Evolutionary conservation across 2,329 filamentous ascomycete genomes (phyloP), one percentile per base, ranked within the genome.

Genomic region (Chrysosporium keratinophilum): DNA sequence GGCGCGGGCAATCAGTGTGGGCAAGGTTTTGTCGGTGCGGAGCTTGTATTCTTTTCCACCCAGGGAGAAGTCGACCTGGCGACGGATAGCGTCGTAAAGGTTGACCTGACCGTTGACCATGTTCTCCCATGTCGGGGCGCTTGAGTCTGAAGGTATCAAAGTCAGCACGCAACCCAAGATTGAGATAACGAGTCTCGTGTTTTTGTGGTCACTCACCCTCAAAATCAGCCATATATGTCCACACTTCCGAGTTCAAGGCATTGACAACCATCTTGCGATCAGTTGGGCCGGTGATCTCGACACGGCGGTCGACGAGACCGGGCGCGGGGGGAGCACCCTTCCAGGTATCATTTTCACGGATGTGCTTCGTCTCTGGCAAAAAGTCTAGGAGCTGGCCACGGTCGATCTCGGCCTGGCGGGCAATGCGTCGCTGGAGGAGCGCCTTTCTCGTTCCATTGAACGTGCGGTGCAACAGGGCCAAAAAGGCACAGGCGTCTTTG

Each of bases 211-310:
- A 69, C 79, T 64, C 71, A 93, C 90, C 91, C 75, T 98, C 93
- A 62, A 98, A 95, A 73, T 98, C 93, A 46, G 93, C 93, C 93
- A 98, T 98, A 67, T 97, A 98, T 54, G 91, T 97, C 85, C 87
- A 97, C 20, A 97, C 93, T 65, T 97, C 81, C 44, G 91, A 85
- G 72, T 97, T 98, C 69, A 97, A 69, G 9, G 93, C 93, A 70
- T 98, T 98, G 59, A 97, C 88, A 46, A 97, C 89, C 93, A 98
- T 98, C 80, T 97, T 98, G 62, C 93, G 81, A 73, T 97, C 93
- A 5, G 90, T 96, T 0, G 93, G 93, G 7, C 93, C 93, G 4
- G 93, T 98, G 66, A 97, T 98, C 77, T 98, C 93, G 33, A 96
- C 87, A 57, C 93, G 83, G 60, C 93, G 85, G 75, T 98, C 93